Evolutionary conservation across 1,139 yeast species (phyloP), one percentile per base, ranked within the genome.

Genomic region (Scheffersomyces stambukii): DNA sequence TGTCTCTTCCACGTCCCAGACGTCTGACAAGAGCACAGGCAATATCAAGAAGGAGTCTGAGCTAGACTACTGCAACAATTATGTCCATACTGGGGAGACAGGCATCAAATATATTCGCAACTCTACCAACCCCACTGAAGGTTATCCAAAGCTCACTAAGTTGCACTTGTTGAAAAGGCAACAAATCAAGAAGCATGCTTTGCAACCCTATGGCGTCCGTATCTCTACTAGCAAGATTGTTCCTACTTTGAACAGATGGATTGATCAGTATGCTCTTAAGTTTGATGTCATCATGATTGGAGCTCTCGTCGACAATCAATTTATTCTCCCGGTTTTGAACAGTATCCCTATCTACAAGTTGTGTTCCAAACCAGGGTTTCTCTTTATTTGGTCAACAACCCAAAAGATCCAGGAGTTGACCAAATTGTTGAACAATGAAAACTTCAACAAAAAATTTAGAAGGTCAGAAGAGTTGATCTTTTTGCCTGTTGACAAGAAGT

Each of bases 221-320:
- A 69, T 75, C 3, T 52, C 62, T 9, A 63, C 75, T 3, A 64
- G 67, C 20, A 57, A 70, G 31, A 77, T 86, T 52, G 63, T 75
- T 2, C 66, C 74, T 1, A 68, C 74, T 0, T 58, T 88, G 32
- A 66, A 70, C 36, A 48, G 53, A 6, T 83, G 95, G 94, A 73
- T 75, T 21, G 58, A 58, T 13, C 57, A 60, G 16, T 67, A 73
- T 28, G 70, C 70, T 4, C 47, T 83, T 23, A 75, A 74, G 35
- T 89, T 89, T 54, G 96, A 89, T 50, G 95, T 88, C 8, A 81
- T 89, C 8, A 83, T 89, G 94, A 75, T 89, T 29, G 95, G 95
- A 1, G 93, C 94, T 1, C 62, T 91, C 35, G 70, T 81, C 2
- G 88, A 81, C 37, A 78, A 78, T 42, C 88, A 81, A 37, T 67